phyloP scores from a whole-genome alignment of 345 rosid species.

The Sisymbrium altissimum region DNA sequence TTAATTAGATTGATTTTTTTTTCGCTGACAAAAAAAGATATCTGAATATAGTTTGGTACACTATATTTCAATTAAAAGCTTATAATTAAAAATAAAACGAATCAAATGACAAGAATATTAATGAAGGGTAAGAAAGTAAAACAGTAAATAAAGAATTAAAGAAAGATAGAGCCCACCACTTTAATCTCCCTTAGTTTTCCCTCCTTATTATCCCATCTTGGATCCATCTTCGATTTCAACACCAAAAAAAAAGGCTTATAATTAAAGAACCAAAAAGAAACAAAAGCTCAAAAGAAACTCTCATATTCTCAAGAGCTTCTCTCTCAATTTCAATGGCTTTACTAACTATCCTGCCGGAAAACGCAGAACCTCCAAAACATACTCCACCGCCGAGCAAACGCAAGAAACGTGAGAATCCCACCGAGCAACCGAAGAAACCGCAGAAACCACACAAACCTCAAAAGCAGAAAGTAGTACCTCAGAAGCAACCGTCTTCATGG shows the following conservation, averaged over 20 bases:
- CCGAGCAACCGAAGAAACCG: slow-evolving; percentile 15
- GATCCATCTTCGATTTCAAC: slow-evolving; percentile 35
- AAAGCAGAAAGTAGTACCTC: slow-evolving; percentile 32
- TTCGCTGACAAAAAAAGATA: slow-evolving; percentile 25
- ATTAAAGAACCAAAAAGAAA: slow-evolving; percentile 28
- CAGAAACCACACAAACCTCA: slow-evolving; percentile 27
- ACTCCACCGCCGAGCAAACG: slow-evolving; percentile 26
- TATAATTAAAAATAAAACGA: background rate
- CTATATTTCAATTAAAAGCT: background rate
- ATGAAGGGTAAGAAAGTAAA: slow-evolving; percentile 23
- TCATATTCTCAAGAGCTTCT: slow-evolving; percentile 29
- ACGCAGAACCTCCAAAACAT: slow-evolving; percentile 27
- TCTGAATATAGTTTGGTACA: slow-evolving; percentile 5
- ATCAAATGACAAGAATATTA: background rate
- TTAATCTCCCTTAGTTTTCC: slow-evolving; percentile 15
- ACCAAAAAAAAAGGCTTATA: slow-evolving; percentile 23
- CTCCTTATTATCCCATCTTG: slow-evolving; percentile 33
- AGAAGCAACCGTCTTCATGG: slow-evolving; percentile 82
- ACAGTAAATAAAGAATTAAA: slow-evolving; percentile 13
- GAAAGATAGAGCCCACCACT: slow-evolving; percentile 30
- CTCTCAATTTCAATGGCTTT: slow-evolving; percentile 30
- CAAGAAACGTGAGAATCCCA: slow-evolving; percentile 28
- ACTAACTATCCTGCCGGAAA: slow-evolving; percentile 36
- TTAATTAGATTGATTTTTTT: background rate
- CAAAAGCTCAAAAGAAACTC: slow-evolving; percentile 16